Base-by-base conservation (phyloP, 202 grass and related monocot genomes). In the Hordeum pubiflorum region DNA sequence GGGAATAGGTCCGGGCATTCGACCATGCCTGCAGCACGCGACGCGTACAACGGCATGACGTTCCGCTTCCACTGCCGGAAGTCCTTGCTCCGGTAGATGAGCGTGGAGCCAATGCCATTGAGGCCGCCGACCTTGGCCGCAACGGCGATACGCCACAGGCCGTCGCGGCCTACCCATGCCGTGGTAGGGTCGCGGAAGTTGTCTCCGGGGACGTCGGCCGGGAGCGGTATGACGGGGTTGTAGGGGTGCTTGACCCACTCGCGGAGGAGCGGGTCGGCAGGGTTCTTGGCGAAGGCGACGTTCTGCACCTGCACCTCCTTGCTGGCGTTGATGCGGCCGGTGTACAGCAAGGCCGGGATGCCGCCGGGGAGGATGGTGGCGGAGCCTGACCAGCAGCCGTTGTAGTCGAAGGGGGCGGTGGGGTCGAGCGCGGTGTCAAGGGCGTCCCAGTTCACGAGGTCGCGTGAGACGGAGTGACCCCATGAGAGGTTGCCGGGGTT, bases 1-100 rank as follows among this genome's bases (percentile, higher is more conserved):
- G 87, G 87, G 29, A 86, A 89, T 26, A 86, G 74, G 57, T 89
- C 83, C 21, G 87, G 83, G 57, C 79, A 89, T 77, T 89, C 63
- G 5, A 15, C 79, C 83, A 84, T 63, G 79, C 75, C 82, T 4
- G 74, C 59, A 11, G 18, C 55, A 10, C 10, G 6, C 17, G 87
- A 76, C 6, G 32, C 5, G 27, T 89, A 78, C 29, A 85, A 21
- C 33, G 77, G 69, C 21, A 1, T 2, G 24, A n/a, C 54, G 2
- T 72, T 81, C 33, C 70, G 67, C 48, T 62, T 39, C 82, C 86
- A 88, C 1, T 55, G 63, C 63, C 13, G 4, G 6, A 88, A 88
- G 27, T 88, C 34, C n/a, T 48, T 10, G 26, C 74, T 88, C 67
- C 75, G 77, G 59, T 88, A 88, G 9, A 88, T 15, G 9, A 84